phyloP scores from a whole-genome alignment of 2,329 filamentous ascomycete genomes.

The Arthroderma sp. region DNA sequence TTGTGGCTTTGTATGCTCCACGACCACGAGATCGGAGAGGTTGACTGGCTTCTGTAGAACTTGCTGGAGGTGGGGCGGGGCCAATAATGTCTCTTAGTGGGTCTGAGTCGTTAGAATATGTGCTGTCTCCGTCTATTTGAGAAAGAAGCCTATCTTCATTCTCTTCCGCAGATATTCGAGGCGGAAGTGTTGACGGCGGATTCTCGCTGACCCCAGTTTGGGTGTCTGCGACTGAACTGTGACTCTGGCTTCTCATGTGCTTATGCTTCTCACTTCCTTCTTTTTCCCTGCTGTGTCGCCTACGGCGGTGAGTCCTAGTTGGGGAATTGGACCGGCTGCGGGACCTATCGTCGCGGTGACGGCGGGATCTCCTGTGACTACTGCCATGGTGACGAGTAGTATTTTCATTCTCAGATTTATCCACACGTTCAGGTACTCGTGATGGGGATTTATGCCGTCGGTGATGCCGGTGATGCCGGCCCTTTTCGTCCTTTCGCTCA shows the following conservation, averaged over 20 bases:
- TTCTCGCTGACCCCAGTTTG: background rate
- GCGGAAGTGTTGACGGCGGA: background rate
- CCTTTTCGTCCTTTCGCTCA: conserved; percentile 17
- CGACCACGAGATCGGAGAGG: conserved; percentile 53
- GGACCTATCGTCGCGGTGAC: background rate
- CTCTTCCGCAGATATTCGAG: background rate
- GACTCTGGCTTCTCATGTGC: background rate
- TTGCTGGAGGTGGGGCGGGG: conserved; percentile 44
- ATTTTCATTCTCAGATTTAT: background rate
- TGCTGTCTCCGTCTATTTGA: background rate
- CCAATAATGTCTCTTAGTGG: conserved; percentile 66
- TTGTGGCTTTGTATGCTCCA: conserved; percentile 45
- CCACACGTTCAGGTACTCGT: conserved; percentile 5
- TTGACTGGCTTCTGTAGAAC: conserved; percentile 29
- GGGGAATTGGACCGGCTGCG: background rate
- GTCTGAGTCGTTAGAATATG: conserved; percentile 44
- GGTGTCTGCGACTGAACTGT: background rate
- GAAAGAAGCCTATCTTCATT: background rate
- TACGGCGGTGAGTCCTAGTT: background rate
- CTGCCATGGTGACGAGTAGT: background rate
- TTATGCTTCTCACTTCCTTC: background rate
- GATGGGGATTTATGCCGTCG: background rate
- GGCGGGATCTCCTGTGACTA: conserved; percentile 14
- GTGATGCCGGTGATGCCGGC: conserved; percentile 8
- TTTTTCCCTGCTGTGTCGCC: background rate